phyloP scores from a whole-genome alignment of 352 stramenopile genomes.

The Pythium rhizo-oryzae region DNA sequence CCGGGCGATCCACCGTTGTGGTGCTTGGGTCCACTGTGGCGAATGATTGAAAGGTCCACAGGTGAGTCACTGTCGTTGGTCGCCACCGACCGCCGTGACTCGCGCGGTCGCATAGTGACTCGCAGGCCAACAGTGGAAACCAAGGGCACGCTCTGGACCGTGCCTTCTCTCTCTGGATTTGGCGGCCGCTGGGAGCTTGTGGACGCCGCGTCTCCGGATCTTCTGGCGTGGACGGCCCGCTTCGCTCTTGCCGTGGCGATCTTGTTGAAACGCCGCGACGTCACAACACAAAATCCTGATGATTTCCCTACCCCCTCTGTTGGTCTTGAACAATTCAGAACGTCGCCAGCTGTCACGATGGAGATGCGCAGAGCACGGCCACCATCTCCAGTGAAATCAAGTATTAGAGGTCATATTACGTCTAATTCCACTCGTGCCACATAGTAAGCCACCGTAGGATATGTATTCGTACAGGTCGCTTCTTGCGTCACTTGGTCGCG shows the following conservation, averaged over 20 bases:
- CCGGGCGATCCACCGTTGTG: background rate
- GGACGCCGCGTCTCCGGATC: background rate
- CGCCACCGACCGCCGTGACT: background rate
- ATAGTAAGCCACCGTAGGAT: background rate
- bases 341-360: constrained; percentile 9
- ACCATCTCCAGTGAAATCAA: background rate
- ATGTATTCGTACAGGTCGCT: background rate
- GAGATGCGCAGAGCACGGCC: constrained; percentile 5
- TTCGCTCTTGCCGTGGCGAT: constrained; percentile 1
- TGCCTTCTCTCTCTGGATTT: background rate
- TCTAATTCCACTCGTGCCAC: no score
- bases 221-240: background rate
- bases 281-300: constrained; percentile 11
- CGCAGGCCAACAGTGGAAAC: background rate
- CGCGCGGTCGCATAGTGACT: background rate
- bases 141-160: background rate
- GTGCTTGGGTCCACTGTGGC: constrained; percentile 1
- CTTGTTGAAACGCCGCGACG: constrained; percentile 11
- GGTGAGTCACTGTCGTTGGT: background rate
- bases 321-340: constrained; percentile 17
- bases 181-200: background rate
- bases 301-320: constrained; percentile 10
- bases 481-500: constrained; percentile 11
- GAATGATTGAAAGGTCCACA: background rate
- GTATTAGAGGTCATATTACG: background rate